phyloP scores from a whole-genome alignment of 768 basidiomycete species.

The Rhodocollybia butyracea region DNA sequence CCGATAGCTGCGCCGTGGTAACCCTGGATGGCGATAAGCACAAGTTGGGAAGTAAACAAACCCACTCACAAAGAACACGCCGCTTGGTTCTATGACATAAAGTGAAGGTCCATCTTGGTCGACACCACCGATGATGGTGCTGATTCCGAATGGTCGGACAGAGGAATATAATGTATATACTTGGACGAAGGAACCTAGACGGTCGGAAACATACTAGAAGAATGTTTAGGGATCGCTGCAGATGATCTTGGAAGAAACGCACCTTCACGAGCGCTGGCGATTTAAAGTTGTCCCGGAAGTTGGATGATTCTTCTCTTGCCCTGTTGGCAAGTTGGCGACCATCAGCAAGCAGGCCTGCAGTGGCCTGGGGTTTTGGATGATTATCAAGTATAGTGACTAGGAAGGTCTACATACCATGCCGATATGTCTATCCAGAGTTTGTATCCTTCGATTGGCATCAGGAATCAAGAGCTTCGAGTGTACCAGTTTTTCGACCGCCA shows the following conservation, averaged over 20 bases:
- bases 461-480: slow-evolving; percentile 96
- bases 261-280: slow-evolving; percentile 81
- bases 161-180: slow-evolving; percentile 97
- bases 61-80: slow-evolving; percentile 76
- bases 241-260: slow-evolving; percentile 11
- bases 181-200: slow-evolving; percentile 87
- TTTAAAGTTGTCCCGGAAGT: slow-evolving; percentile 70
- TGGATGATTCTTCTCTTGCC: slow-evolving; percentile 80
- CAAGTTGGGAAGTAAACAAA: background rate
- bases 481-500: slow-evolving; percentile 97
- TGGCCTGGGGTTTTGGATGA: slow-evolving; percentile 56
- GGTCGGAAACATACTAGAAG: slow-evolving; percentile 51
- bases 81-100: slow-evolving; percentile 93
- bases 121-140: slow-evolving; percentile 84
- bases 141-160: slow-evolving; percentile 95
- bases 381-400: background rate
- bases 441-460: slow-evolving; percentile 89
- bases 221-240: background rate
- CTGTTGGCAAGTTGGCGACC: slow-evolving; percentile 83
- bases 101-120: slow-evolving; percentile 87
- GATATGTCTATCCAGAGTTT: slow-evolving; percentile 90
- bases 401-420: slow-evolving; percentile 61
- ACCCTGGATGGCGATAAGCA: slow-evolving; percentile 48
- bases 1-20: slow-evolving; percentile 97
- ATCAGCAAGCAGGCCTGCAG: slow-evolving; percentile 91